Evolutionary conservation across 129 eudicot genomes (phyloP), one percentile per base, ranked within the genome.

Genomic region (Artemisia tridentata): DNA sequence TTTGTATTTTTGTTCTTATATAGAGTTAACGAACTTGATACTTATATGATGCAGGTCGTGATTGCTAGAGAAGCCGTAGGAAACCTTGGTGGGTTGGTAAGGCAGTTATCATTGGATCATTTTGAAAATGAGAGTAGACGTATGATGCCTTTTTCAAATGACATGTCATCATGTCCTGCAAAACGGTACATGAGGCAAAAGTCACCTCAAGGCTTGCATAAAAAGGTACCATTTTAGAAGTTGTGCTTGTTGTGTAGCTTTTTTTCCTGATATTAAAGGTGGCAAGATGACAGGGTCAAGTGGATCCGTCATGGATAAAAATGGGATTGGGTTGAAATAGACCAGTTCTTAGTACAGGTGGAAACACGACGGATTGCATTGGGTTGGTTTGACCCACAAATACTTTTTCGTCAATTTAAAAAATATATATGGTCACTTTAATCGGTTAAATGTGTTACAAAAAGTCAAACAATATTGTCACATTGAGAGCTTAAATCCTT

Each of bases 131-230:
- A 93, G 83, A 87, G 96, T 66, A 90, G 88, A 80, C 80, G 99
- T 50, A 93, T 90, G 93, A 75, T 86, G 67, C 95, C 97, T 14
- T 54, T 75, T 62, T 81, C 82, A 12, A 92, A 69, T 84, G 99
- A 93, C 80, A 69, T 76, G 76, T 63, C 78, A 56, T 79, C 97
- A 84, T 74, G 80, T 81, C 3, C 89, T 65, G 81, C 85, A 0
- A 93, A 88, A 82, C 82, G 82, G 73, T 80, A 85, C 86, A 63
- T 79, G 31, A 84, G 95, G 83, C 97, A 86, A 76, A 90, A 77
- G 66, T 93, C 97, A 75, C 97, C 97, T 73, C 97, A 93, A 83
- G 99, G 99, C 81, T 82, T 93, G 85, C 97, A 89, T 73, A 90
- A 90, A 68, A 93, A 93, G 95, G 99, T 82, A 82, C 71, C 41